These are phyloP conservation scores for Fragaria ananassa DNA, from an alignment of 306 rosid species.

Conservation along the genomic window DNA sequence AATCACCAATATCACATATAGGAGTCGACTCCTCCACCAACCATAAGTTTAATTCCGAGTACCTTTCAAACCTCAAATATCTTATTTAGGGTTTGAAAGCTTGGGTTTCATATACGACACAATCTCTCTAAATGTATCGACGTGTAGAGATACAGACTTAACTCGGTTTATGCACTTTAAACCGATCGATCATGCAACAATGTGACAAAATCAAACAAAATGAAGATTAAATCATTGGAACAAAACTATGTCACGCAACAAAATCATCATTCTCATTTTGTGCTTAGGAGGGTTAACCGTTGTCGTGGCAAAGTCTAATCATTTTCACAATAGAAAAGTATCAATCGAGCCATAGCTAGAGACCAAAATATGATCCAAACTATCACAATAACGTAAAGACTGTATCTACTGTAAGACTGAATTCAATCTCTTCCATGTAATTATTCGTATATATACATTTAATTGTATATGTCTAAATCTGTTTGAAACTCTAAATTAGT, in stretches of 20 bases:
- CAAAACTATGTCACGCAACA: slow-evolving; percentile 24
- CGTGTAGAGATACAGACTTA: slow-evolving; percentile 18
- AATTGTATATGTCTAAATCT: too few relatives aligned
- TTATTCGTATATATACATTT: too few relatives aligned
- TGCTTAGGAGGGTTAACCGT: not conserved
- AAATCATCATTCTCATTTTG: slow-evolving; percentile 27
- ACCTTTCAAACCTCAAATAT: not conserved
- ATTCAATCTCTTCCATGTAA: too few relatives aligned
- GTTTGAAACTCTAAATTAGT: not conserved
- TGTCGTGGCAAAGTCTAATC: slow-evolving; percentile 28
- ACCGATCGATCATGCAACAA: slow-evolving; percentile 10
- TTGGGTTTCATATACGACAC: slow-evolving; percentile 24
- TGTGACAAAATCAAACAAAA: not conserved
- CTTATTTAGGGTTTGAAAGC: not conserved
- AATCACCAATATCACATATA: not conserved
- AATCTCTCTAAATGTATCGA: slow-evolving; percentile 14
- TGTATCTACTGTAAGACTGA: too few relatives aligned
- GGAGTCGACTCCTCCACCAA: not conserved
- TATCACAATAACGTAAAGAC: not conserved
- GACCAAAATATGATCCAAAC: not conserved
- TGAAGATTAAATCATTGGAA: not conserved
- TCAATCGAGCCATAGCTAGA: not conserved
- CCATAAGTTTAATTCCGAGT: not conserved
- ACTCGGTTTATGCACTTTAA: slow-evolving; percentile 35
- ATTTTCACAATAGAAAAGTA: slow-evolving; percentile 13